Base-by-base conservation (phyloP, 1,284 basidiomycete species). In the Puccinia polysora region DNA sequence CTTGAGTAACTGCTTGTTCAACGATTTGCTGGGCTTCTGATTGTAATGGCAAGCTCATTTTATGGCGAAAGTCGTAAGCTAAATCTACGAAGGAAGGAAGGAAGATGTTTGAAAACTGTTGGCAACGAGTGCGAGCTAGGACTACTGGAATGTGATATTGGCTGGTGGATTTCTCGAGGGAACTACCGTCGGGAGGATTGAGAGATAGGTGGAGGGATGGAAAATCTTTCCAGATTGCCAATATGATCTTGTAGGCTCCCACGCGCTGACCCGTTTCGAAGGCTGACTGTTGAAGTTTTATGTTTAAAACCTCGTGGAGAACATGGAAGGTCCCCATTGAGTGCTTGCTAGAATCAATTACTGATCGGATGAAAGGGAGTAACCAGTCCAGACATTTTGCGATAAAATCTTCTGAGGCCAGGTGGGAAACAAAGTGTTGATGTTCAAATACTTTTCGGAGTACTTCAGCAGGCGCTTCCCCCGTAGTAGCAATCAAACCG, bases 281-380 rank as follows among this genome's bases (percentile, higher is more conserved):
- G 0, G 34, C 8, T 12, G 43, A 23, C 12, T 28, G 40, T 43
- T 72, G 70, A 53, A 72, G 45, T 25, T 72, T 62, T 15, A 43
- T 30, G 1, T 43, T 49, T 32, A 72, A 49, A 38, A 47, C 49
- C 15, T 58, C 43, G 12, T 71, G 58, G 23, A 71, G 34, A 40
- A 62, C 30, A 15, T 62, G 28, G 28, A 72, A 65, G 40, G 55
- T 56, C 1, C 18, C 53, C 2, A 55, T 63, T 45, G 40, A 65
- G 32, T 49, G 32, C 52, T 72, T 25, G 36, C 49, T 55, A 20
- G 53, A 43, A 40, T 47, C n/a, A 34, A 47, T 34, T 15, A 63
- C 62, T 25, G 70, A 72, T 20, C 34, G 52, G 12, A 72, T 40
- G 14, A 72, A 64, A 64, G 70, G 62, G 20, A 72, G 14, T 20